Conservation (phyloP, 345 rosid genomes). For the Bruguiera gymnorhiza region DNA sequence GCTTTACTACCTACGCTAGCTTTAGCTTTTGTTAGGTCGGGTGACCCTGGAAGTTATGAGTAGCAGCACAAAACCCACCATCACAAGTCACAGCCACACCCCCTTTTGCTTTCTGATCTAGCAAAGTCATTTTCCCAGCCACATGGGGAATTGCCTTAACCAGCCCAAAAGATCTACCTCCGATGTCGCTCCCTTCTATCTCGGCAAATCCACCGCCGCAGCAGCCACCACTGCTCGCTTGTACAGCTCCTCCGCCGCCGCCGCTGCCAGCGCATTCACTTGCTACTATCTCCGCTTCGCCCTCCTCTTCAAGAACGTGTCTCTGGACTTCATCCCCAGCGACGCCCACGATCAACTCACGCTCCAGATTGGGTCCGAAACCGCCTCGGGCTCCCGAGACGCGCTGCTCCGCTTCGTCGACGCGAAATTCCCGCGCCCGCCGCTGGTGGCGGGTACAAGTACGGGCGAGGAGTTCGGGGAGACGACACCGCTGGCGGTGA, state of each 20-base stretch:
- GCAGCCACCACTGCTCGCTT: constrained; percentile 29
- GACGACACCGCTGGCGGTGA: constrained; percentile 44
- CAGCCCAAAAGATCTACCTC: constrained; percentile 37
- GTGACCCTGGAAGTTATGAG: no score
- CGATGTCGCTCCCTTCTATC: constrained; percentile 50
- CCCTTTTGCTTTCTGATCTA: neutral
- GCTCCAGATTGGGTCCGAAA: constrained; percentile 46
- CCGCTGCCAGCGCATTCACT: constrained; percentile 24
- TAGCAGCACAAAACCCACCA: no score
- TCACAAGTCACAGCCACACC: no score
- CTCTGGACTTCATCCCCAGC: constrained; percentile 41
- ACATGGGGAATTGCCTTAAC: constrained; percentile 52
- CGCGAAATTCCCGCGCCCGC: constrained; percentile 47
- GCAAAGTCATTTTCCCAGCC: no score
- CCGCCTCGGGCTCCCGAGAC: constrained; percentile 44
- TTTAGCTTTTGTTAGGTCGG: no score
- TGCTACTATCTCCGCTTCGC: constrained; percentile 56
- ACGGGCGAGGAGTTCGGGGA: constrained; percentile 21
- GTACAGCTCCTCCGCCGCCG: constrained; percentile 23
- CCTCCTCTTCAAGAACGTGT: constrained; percentile 44
- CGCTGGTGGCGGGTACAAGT: constrained; percentile 24
- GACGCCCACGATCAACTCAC: constrained; percentile 26
- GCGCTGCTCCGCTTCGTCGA: constrained; percentile 50
- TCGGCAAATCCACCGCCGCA: constrained; percentile 27
- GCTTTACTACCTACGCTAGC: no score